Evolutionary conservation across 179 eudicot genomes (phyloP), one percentile per base, ranked within the genome.

Genomic region (Patellifolia procumbens): DNA sequence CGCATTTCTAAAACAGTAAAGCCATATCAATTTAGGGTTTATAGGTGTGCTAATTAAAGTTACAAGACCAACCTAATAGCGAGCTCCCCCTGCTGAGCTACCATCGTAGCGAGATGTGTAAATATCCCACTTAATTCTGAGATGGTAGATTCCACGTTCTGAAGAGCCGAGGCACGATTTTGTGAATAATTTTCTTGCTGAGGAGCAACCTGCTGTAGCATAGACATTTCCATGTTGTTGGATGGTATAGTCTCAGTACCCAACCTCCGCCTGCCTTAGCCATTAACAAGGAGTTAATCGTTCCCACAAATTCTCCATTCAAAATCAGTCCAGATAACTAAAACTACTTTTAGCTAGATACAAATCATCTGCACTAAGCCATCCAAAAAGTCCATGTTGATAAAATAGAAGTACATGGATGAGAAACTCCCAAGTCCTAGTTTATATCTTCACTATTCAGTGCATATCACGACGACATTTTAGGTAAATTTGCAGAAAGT

Each of bases 101-200:
- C 97, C 95, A 90, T 90, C 24, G 95, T 86, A 28, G 95, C 98
- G 77, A 93, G 80, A 83, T 93, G 91, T 9, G 92, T 92, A 78
- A 93, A 93, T 70, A 90, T 93, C 78, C 97, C 93, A 78, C 95
- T 69, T 67, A 93, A 85, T 77, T 93, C 98, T 6, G 93, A 72
- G 73, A 93, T 91, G 49, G 97, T 91, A 53, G 95, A 92, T 80
- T 93, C 98, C 72, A 91, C 98, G 78, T 88, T 90, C 80, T 89
- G 92, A 82, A 93, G 98, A 76, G 95, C 95, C 39, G 87, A 78
- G 71, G 86, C 86, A 48, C 93, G 89, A 79, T 84, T 82, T 77
- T 81, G 90, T 13, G 87, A 81, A 72, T 85, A 79, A 58, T 43
- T 88, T 68, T 90, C 95, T 76, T 91, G 91, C 78, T 84, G 87